Evolutionary conservation across 169 alveolate species (phyloP).

Genomic region (Plasmodium ovale): DNA sequence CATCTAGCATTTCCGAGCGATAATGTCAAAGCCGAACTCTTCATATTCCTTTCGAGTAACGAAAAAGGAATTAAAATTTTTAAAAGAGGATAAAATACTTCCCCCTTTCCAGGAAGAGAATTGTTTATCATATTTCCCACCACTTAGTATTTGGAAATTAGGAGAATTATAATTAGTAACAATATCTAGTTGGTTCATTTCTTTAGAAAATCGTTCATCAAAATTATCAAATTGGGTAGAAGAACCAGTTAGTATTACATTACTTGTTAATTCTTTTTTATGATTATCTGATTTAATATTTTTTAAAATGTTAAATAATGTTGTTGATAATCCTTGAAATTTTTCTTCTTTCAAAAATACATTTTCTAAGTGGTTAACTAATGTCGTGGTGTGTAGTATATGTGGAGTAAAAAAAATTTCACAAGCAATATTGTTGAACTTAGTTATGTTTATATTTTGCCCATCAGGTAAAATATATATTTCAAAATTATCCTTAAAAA

Average conservation of each 20-base stretch:
- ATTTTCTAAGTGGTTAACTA: conserved; percentile 11
- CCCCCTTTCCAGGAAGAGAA: conserved; percentile 73
- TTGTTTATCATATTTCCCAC: conserved; percentile 39
- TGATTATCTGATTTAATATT: conserved; percentile 5
- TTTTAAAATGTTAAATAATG: conserved; percentile 48
- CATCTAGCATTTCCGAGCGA: conserved; percentile 47
- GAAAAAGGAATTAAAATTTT: conserved; percentile 63
- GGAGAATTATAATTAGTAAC: neutral
- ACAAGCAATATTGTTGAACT: conserved; percentile 51
- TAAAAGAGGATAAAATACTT: conserved; percentile 50
- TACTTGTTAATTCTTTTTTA: conserved; percentile 22
- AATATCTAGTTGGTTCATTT: conserved; percentile 26
- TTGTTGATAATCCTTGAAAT: conserved; percentile 18
- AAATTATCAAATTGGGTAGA: conserved; percentile 49
- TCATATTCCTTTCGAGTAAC: conserved; percentile 55
- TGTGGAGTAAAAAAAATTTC: conserved; percentile 70
- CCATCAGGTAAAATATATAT: conserved; percentile 68
- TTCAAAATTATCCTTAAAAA: conserved; percentile 31
- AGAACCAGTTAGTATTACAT: conserved; percentile 51
- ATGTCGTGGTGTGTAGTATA: conserved; percentile 14
- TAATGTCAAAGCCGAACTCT: conserved; percentile 56
- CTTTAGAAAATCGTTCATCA: conserved; percentile 40
- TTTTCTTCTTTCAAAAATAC: conserved; percentile 20
- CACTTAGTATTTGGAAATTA: conserved; percentile 20
- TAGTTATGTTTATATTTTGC: conserved; percentile 55